Base-by-base conservation (phyloP, 2,329 filamentous ascomycete species). In the Thielaviopsis populi region DNA sequence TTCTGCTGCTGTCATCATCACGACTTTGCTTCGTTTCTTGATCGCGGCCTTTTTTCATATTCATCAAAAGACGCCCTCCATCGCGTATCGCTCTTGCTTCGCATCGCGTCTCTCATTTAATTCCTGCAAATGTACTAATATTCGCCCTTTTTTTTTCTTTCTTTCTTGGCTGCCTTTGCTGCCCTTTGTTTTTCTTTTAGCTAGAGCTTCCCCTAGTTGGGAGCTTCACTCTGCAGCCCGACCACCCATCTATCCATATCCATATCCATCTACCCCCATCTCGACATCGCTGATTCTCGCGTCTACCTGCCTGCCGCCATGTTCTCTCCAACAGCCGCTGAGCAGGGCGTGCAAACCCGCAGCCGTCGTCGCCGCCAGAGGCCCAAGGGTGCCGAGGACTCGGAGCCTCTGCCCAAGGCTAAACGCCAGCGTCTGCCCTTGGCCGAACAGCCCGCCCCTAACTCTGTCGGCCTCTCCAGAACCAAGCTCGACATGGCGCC, bases 371-470 rank as follows among this genome's bases (percentile, higher is more conserved):
- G 83, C 66, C 80, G 83, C 65, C 83, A 83, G 72, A 80, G 83
- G 65, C 83, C 83, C 61, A 72, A 75, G 69, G 82, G 78, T 69
- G 76, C 78, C 64, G 83, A 85, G 65, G 77, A 74, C 70, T 72
- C 80, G 62, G 73, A 74, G 59, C 78, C 81, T 67, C 80, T 82
- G 69, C 83, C 83, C 33, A 86, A 84, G 72, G 79, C 82, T 13
- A 86, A 86, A 75, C 80, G 83, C 67, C 81, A 82, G 70, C 78
- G 83, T 68, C 73, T 83, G 61, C 80, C 80, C 37, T 71, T 85
- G 68, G 78, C 77, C 63, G 81, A 85, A 66, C 77, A 82, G 69
- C 19, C 53, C 10, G 54, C 60, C 17, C 58, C 46, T 42, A 40
- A 46, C 24, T 17, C 59, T 7, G n/a, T 22, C 11, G 17, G 24